phyloP scores from a whole-genome alignment of 192 early-diverging fungal species.

The Kappamyces sp. region DNA sequence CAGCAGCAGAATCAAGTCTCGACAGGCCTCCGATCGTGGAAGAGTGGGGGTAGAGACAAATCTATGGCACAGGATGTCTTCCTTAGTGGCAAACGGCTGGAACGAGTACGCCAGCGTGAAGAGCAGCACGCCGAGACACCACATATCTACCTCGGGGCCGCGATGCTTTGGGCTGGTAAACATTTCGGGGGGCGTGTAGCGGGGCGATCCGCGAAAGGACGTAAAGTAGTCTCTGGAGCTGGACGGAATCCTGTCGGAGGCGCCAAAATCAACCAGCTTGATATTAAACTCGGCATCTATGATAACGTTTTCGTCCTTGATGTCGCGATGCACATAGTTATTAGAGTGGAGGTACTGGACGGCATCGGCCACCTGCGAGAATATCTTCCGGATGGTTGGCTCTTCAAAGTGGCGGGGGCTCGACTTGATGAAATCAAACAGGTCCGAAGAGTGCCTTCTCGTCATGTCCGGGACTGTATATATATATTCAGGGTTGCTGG shows the following conservation, averaged over 20 bases:
- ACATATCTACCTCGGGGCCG: slow-evolving; percentile 73
- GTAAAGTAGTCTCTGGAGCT: slow-evolving; percentile 55
- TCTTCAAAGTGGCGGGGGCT: slow-evolving; percentile 33
- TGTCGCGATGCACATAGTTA: slow-evolving; percentile 63
- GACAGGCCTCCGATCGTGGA: slow-evolving; percentile 13
- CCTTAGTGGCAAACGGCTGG: slow-evolving; percentile 50
- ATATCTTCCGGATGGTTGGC: slow-evolving; percentile 44
- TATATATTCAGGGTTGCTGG: background rate
- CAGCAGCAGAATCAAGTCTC: slow-evolving; percentile 64
- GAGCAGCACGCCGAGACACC: slow-evolving; percentile 72
- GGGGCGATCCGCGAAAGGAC: slow-evolving; percentile 67
- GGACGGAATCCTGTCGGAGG: slow-evolving; percentile 52
- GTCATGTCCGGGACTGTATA: background rate
- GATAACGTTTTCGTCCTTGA: slow-evolving; percentile 87
- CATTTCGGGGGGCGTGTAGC: slow-evolving; percentile 72
- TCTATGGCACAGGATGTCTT: slow-evolving; percentile 2
- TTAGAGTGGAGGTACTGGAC: slow-evolving; percentile 35
- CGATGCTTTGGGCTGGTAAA: slow-evolving; percentile 58
- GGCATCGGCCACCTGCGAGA: slow-evolving; percentile 35
- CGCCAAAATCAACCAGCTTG: slow-evolving; percentile 81
- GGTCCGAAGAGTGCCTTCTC: slow-evolving; percentile 21
- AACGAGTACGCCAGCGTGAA: slow-evolving; percentile 67
- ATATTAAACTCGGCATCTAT: slow-evolving; percentile 44
- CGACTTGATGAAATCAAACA: slow-evolving; percentile 42
- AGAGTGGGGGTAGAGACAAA: slow-evolving; percentile 15